Conservation (phyloP, 1,139 yeast species). For the Scheffersomyces quercinus region DNA sequence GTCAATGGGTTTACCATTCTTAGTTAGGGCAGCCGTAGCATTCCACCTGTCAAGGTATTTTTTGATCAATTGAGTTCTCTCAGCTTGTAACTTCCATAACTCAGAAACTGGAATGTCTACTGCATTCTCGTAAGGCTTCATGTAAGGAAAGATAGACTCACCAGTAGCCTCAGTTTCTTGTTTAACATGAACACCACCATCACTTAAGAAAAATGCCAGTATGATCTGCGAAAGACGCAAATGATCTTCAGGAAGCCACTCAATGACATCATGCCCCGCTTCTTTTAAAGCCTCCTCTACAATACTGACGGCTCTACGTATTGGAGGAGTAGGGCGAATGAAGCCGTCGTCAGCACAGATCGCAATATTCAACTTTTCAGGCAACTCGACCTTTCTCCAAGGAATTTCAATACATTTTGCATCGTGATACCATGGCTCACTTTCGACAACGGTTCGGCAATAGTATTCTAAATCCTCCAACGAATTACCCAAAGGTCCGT, state of each 20-base stretch:
- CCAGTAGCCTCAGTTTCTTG: conserved; percentile 38
- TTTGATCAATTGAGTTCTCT: conserved; percentile 32
- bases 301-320: conserved; percentile 26
- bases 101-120: conserved; percentile 35
- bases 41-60: conserved; percentile 40
- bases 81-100: conserved; percentile 44
- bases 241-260: conserved; percentile 51
- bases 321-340: conserved; percentile 42
- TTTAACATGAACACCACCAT: conserved; percentile 41
- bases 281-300: conserved; percentile 25
- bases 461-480: conserved; percentile 29
- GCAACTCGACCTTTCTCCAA: conserved; percentile 26
- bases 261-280: conserved; percentile 62
- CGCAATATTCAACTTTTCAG: conserved; percentile 31
- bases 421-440: conserved; percentile 34
- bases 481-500: conserved; percentile 33
- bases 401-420: conserved; percentile 33
- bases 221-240: conserved; percentile 35
- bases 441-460: conserved; percentile 25
- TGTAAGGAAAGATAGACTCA: conserved; percentile 45
- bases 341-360: conserved; percentile 31
- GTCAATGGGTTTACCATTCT: conserved; percentile 46
- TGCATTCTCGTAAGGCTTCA: conserved; percentile 32
- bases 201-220: conserved; percentile 45
- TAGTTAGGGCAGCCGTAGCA: conserved; percentile 27